These are phyloP conservation scores for Boletus smithii DNA, from an alignment of 1,284 basidiomycete species.

Conservation along the genomic window DNA sequence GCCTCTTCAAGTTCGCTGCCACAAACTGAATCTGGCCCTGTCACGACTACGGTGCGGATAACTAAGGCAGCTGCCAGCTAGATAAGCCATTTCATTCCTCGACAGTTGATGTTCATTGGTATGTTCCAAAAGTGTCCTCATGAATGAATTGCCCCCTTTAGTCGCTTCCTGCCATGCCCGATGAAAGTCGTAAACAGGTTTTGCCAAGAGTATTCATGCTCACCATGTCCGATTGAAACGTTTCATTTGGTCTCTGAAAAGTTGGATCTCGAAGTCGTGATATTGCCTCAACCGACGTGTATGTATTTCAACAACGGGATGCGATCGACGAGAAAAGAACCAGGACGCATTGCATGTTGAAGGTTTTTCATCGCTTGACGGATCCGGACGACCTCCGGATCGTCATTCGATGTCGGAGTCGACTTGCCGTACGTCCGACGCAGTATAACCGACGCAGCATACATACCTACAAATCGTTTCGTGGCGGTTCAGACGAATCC, in stretches of 20 bases:
- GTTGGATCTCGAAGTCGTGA: constrained; percentile 50
- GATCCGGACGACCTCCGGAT: constrained; percentile 55
- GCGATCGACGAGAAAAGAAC: constrained; percentile 56
- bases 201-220: too few relatives aligned
- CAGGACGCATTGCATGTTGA: constrained; percentile 50
- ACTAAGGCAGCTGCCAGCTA: constrained; percentile 57
- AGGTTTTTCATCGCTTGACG: constrained; percentile 48
- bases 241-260: constrained; percentile 51
- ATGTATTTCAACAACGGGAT: constrained; percentile 51
- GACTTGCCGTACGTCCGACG: constrained; percentile 63
- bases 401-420: constrained; percentile 46
- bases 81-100: constrained; percentile 54
- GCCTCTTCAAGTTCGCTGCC: too few relatives aligned
- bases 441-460: constrained; percentile 61
- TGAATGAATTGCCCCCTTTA: constrained; percentile 46
- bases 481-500: neutral
- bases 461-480: constrained; percentile 40
- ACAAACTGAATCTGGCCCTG: too few relatives aligned
- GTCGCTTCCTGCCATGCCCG: constrained; percentile 25
- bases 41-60: too few relatives aligned
- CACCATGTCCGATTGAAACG: constrained; percentile 45
- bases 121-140: constrained; percentile 51
- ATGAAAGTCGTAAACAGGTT: neutral
- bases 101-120: constrained; percentile 46
- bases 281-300: constrained; percentile 33